These are phyloP conservation scores for Hypholoma sublateritium DNA, from an alignment of 768 basidiomycete genomes.

Conservation along the genomic window DNA sequence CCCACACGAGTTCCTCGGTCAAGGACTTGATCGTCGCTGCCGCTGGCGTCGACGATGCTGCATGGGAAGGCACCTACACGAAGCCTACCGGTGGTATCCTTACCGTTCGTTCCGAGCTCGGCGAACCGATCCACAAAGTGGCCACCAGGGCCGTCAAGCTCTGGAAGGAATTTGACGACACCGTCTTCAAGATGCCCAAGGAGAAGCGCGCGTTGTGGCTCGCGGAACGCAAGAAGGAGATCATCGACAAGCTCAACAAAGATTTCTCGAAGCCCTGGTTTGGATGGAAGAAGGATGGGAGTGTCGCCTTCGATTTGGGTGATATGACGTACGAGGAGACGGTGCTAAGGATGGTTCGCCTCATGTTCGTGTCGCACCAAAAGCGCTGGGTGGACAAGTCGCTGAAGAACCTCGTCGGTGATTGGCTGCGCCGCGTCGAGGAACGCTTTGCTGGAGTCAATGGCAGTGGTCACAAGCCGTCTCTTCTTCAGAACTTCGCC, in stretches of 20 bases:
- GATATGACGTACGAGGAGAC: constrained; percentile 99
- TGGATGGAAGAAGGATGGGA: constrained; percentile 91
- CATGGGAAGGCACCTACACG: constrained; percentile 94
- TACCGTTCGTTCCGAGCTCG: constrained; percentile 96
- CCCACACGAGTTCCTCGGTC: constrained; percentile 91
- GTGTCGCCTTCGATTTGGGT: constrained; percentile 78
- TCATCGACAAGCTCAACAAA: constrained; percentile 89
- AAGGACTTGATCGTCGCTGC: constrained; percentile 97
- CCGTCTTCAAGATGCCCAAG: constrained; percentile 91
- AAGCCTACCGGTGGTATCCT: constrained; percentile 95
- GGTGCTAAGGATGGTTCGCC: constrained; percentile 83
- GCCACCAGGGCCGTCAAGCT: constrained; percentile 95
- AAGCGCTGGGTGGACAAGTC: constrained; percentile 91
- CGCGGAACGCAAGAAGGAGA: constrained; percentile 79
- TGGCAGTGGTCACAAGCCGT: constrained; percentile 72
- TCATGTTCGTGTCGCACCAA: constrained; percentile 95
- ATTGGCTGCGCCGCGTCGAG: constrained; percentile 95
- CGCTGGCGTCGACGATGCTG: constrained; percentile 82
- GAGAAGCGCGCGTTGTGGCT: constrained; percentile 95
- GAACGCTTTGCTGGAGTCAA: constrained; percentile 94
- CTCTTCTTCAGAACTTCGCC: constrained; percentile 80
- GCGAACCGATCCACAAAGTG: constrained; percentile 99
- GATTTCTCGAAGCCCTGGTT: constrained; percentile 99
- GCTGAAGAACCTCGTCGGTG: constrained; percentile 90
- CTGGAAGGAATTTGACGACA: constrained; percentile 99